These are phyloP conservation scores for Debaryomyces tyrocola DNA, from an alignment of 805 yeast species.

Conservation along the genomic window DNA sequence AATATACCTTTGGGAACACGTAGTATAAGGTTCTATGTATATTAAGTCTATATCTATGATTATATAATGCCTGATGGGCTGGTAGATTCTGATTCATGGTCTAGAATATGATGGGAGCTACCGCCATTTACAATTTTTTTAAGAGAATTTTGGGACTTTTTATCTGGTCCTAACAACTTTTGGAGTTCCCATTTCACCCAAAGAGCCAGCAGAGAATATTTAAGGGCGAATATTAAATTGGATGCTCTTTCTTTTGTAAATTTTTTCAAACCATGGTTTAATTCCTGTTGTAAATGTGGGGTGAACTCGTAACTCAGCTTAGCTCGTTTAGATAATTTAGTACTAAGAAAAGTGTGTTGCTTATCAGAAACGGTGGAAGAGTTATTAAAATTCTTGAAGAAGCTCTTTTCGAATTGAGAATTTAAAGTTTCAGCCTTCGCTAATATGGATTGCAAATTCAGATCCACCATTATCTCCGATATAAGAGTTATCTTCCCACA, in stretches of 20 bases:
- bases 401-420: neutral
- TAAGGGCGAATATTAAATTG: constrained; percentile 28
- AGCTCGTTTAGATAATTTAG: constrained; percentile 10
- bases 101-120: neutral
- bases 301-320: constrained; percentile 6
- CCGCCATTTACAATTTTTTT: neutral
- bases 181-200: constrained; percentile 33
- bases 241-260: constrained; percentile 17
- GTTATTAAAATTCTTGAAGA: constrained; percentile 1
- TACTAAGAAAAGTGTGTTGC: constrained; percentile 12
- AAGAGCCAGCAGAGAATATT: constrained; percentile 22
- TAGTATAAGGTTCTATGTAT: too few relatives aligned
- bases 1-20: too few relatives aligned
- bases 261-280: constrained; percentile 9
- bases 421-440: constrained; percentile 17
- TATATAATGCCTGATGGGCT: too few relatives aligned
- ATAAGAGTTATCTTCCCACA: constrained; percentile 11
- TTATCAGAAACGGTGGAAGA: constrained; percentile 9
- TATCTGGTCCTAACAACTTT: constrained; percentile 24
- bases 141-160: constrained; percentile 7
- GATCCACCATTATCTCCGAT: constrained; percentile 6
- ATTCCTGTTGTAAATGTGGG: constrained; percentile 5
- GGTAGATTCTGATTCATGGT: too few relatives aligned
- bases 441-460: constrained; percentile 16
- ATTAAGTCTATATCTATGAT: too few relatives aligned